Conservation (phyloP, 2,329 filamentous ascomycete species). For the Clathrospora elynae region DNA sequence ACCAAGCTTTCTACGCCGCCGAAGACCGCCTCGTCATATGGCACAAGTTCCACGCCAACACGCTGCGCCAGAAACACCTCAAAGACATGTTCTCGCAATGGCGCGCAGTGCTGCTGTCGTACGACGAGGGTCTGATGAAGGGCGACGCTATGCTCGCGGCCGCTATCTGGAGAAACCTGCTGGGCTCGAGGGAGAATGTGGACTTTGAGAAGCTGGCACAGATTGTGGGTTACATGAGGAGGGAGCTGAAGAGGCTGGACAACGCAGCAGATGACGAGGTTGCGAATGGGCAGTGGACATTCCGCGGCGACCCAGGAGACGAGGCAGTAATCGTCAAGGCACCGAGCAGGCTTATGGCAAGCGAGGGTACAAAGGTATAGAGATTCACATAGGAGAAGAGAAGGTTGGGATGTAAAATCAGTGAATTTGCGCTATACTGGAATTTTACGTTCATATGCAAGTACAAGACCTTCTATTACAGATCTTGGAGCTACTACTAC, state of each 20-base stretch:
- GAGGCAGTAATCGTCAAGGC: slow-evolving; percentile 36
- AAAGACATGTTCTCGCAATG: slow-evolving; percentile 95
- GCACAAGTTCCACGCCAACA: slow-evolving; percentile 67
- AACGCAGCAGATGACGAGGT: slow-evolving; percentile 59
- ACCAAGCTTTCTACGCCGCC: slow-evolving; percentile 92
- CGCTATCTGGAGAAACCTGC: slow-evolving; percentile 92
- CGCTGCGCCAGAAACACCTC: slow-evolving; percentile 64
- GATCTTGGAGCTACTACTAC: too few species aligned
- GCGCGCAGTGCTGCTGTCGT: slow-evolving; percentile 82
- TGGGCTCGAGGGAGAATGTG: slow-evolving; percentile 71
- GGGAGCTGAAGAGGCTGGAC: slow-evolving; percentile 61
- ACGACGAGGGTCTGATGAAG: slow-evolving; percentile 79
- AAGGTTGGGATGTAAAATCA: slow-evolving; percentile 6
- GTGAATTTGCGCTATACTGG: slow-evolving; percentile 3
- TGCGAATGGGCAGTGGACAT: slow-evolving; percentile 55
- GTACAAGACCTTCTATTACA: too few species aligned
- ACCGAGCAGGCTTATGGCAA: slow-evolving; percentile 31
- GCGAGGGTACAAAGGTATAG: slow-evolving; percentile 20
- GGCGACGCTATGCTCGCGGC: slow-evolving; percentile 78
- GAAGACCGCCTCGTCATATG: slow-evolving; percentile 82
- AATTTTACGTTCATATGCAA: too few species aligned
- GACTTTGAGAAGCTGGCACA: slow-evolving; percentile 65
- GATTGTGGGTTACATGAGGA: slow-evolving; percentile 68
- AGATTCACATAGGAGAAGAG: neutral
- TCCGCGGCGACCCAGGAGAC: slow-evolving; percentile 53